phyloP scores from a whole-genome alignment of 2,329 filamentous ascomycete species.

The Furcasterigmium furcatum region DNA sequence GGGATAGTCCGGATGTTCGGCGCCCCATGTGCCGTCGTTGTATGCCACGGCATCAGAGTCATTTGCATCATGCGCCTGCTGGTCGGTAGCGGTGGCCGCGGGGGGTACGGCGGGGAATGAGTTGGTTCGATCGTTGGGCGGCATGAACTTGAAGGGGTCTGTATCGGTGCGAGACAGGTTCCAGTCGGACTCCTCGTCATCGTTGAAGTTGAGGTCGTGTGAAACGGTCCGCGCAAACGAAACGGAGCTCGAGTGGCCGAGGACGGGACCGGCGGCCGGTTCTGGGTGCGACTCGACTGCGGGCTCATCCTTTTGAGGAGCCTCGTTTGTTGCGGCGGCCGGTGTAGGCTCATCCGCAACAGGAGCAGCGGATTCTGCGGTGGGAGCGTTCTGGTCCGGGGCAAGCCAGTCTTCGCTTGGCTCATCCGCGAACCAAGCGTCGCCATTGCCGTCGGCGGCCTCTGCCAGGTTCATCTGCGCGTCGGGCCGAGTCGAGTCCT shows the following conservation, averaged over 20 bases:
- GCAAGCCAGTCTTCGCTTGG: constrained; percentile 1
- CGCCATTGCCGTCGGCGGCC: neutral
- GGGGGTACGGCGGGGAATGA: constrained; percentile 59
- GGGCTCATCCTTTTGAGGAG: constrained; percentile 2
- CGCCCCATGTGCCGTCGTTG: neutral
- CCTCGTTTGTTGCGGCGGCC: neutral
- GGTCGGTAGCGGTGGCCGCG: constrained; percentile 14
- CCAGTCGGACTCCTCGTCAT: constrained; percentile 59
- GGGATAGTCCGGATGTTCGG: constrained; percentile 21
- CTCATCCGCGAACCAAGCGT: constrained; percentile 2
- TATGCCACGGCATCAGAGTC: constrained; percentile 43
- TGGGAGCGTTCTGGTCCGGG: constrained; percentile 1
- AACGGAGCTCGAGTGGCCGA: constrained; percentile 51
- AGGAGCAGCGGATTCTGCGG: neutral
- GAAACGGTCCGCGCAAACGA: constrained; percentile 64
- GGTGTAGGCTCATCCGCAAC: neutral
- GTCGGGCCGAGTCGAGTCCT: neutral
- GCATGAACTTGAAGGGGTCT: constrained; percentile 60
- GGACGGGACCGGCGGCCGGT: constrained; percentile 3
- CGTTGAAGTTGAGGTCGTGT: constrained; percentile 57
- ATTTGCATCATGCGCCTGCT: constrained; percentile 21
- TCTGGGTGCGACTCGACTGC: neutral
- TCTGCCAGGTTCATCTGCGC: neutral
- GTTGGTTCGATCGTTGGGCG: constrained; percentile 55
- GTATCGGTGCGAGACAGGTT: constrained; percentile 46